A percentile compares a stretch with the other conserved stretches of the same genome.
phyloP scores from a whole-genome alignment of 1,139 yeast species.

The Debaryomyces subglobosus region DNA sequence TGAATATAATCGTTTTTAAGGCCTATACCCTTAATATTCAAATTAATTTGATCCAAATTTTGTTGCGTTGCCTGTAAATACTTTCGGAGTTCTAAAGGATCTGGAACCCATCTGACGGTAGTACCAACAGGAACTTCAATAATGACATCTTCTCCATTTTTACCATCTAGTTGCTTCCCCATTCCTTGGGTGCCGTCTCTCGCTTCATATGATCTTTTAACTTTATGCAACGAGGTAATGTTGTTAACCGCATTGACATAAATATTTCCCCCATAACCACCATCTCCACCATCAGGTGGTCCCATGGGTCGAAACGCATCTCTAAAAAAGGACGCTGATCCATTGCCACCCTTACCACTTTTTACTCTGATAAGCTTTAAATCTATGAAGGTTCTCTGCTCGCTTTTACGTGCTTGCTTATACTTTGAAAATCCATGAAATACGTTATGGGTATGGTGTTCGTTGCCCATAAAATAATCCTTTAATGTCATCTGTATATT shows the following conservation, averaged over 20 bases:
- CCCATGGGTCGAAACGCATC: conserved; percentile 86
- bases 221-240: conserved; percentile 67
- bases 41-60: conserved; percentile 28
- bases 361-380: conserved; percentile 65
- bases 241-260: conserved; percentile 80
- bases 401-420: conserved; percentile 39
- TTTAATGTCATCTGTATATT: conserved; percentile 30
- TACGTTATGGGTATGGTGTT: conserved; percentile 46
- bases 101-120: conserved; percentile 81
- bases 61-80: conserved; percentile 37
- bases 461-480: conserved; percentile 47
- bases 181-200: conserved; percentile 73
- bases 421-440: conserved; percentile 31
- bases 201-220: conserved; percentile 71
- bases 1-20: conserved; percentile 43
- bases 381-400: conserved; percentile 54
- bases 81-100: conserved; percentile 53
- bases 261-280: conserved; percentile 89
- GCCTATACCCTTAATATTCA: conserved; percentile 30
- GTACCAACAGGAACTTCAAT: conserved; percentile 94
- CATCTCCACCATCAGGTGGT: conserved; percentile 99
- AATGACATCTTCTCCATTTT: conserved; percentile 74
- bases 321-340: conserved; percentile 80
- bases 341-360: conserved; percentile 90
- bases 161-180: conserved; percentile 80